phyloP scores from a whole-genome alignment of 495 filamentous ascomycete species.

The Cudoniella acicularis region DNA sequence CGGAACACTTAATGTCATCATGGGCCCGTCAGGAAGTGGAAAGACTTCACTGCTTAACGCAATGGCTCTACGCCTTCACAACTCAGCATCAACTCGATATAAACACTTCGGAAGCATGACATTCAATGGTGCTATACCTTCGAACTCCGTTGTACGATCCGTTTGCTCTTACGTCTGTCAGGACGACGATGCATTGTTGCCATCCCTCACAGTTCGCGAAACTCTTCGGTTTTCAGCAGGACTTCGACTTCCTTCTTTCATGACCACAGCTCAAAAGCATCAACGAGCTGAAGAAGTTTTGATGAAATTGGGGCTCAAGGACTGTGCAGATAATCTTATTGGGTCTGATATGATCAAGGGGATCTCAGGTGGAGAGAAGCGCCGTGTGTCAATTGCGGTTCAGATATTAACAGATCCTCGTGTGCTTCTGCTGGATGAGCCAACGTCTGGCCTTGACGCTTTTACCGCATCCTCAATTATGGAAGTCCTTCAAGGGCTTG shows the following conservation, averaged over 20 bases:
- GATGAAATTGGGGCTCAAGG: constrained; percentile 69
- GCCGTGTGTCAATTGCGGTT: constrained; percentile 69
- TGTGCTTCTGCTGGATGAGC: constrained; percentile 68
- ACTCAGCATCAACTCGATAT: constrained; percentile 51
- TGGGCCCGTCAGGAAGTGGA: constrained; percentile 73
- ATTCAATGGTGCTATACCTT: constrained; percentile 64
- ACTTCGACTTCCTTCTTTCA: constrained; percentile 62
- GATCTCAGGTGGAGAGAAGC: constrained; percentile 74
- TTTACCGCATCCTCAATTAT: constrained; percentile 74
- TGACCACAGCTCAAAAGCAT: constrained; percentile 60
- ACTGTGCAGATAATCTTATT: constrained; percentile 71
- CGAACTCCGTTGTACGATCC: constrained; percentile 59
- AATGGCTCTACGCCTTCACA: constrained; percentile 60
- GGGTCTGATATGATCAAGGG: constrained; percentile 69
- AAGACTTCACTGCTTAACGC: constrained; percentile 69
- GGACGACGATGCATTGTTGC: constrained; percentile 69
- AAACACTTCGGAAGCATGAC: constrained; percentile 52
- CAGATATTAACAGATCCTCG: constrained; percentile 71
- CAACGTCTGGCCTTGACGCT: constrained; percentile 71
- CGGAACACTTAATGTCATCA: constrained; percentile 66
- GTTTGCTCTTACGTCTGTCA: constrained; percentile 73
- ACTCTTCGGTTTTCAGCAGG: constrained; percentile 66
- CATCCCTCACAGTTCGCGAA: constrained; percentile 71
- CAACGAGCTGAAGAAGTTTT: constrained; percentile 65
- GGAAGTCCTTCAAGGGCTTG: constrained; percentile 61